phyloP scores from a whole-genome alignment of 1,284 basidiomycete genomes.

The Tilletia horrida region DNA sequence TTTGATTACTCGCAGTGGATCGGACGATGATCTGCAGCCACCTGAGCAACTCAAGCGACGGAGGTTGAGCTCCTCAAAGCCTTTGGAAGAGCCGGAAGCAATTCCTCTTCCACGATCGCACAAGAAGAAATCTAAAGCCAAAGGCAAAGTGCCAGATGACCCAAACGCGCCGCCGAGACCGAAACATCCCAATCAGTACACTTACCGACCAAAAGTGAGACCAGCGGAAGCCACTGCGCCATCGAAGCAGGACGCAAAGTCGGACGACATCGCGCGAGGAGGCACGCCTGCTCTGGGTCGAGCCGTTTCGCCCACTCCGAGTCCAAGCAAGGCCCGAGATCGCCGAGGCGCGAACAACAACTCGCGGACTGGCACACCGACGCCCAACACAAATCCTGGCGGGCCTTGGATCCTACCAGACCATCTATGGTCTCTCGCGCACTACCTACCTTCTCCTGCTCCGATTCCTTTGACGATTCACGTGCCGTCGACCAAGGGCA shows the following conservation, averaged over 20 bases:
- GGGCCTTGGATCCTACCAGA: slow-evolving; percentile 88
- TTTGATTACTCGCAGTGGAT: not conserved
- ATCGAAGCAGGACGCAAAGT: slow-evolving; percentile 20
- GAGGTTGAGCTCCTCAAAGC: not conserved
- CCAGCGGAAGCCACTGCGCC: slow-evolving; percentile 27
- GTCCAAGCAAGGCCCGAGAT: slow-evolving; percentile 38
- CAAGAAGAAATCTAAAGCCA: slow-evolving; percentile 12
- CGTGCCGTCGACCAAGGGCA: slow-evolving; percentile 18
- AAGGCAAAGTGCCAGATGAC: slow-evolving; percentile 1
- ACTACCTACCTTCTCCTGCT: slow-evolving; percentile 72
- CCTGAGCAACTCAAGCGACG: slow-evolving; percentile 6
- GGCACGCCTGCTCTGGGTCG: not conserved
- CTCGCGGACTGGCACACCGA: slow-evolving; percentile 63
- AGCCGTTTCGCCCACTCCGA: slow-evolving; percentile 40
- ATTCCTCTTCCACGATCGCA: not conserved
- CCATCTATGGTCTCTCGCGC: slow-evolving; percentile 81
- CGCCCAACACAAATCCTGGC: slow-evolving; percentile 66
- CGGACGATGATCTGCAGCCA: not conserved
- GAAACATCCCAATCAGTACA: slow-evolving; percentile 63
- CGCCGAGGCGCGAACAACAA: slow-evolving; percentile 19
- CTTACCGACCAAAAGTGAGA: slow-evolving; percentile 60
- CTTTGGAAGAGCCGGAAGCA: not conserved
- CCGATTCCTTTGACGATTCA: slow-evolving; percentile 56
- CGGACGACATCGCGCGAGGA: not conserved
- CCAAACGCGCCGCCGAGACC: slow-evolving; percentile 29